Conservation (phyloP, 1,284 basidiomycete species). For the Pseudozyma thailandica region DNA sequence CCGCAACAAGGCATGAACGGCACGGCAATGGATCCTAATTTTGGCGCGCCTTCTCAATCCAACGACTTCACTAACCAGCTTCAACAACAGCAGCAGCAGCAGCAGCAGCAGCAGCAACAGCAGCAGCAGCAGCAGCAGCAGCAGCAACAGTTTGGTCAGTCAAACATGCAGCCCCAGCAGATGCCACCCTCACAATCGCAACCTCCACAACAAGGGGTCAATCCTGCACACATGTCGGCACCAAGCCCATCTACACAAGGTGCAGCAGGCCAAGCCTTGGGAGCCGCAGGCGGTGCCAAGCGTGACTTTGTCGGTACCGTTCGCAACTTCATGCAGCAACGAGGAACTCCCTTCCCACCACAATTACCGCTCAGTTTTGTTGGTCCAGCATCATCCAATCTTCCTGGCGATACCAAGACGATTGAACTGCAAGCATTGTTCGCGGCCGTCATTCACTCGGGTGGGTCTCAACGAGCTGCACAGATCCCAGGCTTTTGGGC, state of each 20-base stretch:
- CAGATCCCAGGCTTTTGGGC: slow-evolving; percentile 60
- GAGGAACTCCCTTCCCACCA: slow-evolving; percentile 53
- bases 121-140: slow-evolving; percentile 25
- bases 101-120: slow-evolving; percentile 16
- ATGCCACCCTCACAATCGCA: slow-evolving; percentile 21
- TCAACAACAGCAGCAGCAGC: slow-evolving; percentile 17
- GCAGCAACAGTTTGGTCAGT: slow-evolving; percentile 19
- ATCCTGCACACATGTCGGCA: slow-evolving; percentile 26
- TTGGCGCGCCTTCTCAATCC: slow-evolving; percentile 14
- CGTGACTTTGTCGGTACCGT: slow-evolving; percentile 59
- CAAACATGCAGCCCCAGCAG: slow-evolving; percentile 33
- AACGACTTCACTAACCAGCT: slow-evolving; percentile 14
- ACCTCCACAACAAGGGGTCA: slow-evolving; percentile 31
- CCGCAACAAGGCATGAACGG: slow-evolving; percentile 28
- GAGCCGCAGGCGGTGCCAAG: slow-evolving; percentile 18
- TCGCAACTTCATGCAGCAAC: slow-evolving; percentile 56
- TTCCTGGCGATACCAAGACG: slow-evolving; percentile 54
- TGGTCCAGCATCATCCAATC: slow-evolving; percentile 50
- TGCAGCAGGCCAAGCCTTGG: slow-evolving; percentile 6
- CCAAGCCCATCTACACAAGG: slow-evolving; percentile 22
- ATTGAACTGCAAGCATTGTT: slow-evolving; percentile 60
- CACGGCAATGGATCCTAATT: slow-evolving; percentile 25
- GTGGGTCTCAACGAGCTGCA: slow-evolving; percentile 54
- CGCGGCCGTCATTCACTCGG: slow-evolving; percentile 52
- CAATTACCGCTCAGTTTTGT: slow-evolving; percentile 52